These are phyloP conservation scores for Plasmodium fragile DNA, from an alignment of 169 alveolate species.

Conservation along the genomic window DNA sequence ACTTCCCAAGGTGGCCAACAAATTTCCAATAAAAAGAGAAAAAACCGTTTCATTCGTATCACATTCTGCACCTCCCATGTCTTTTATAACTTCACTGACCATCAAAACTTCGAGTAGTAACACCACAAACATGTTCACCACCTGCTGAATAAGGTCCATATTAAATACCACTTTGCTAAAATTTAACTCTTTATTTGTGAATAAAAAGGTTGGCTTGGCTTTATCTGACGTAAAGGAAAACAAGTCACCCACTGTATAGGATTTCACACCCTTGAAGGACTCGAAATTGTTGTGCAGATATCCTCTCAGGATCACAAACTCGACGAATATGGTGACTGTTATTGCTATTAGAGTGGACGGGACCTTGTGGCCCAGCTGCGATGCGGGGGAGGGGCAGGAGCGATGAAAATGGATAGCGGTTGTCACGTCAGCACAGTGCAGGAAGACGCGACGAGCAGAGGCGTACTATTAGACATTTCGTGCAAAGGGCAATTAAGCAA, in stretches of 20 bases:
- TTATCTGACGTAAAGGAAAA: conserved; percentile 81
- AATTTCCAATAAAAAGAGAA: conserved; percentile 84
- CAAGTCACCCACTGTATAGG: conserved; percentile 84
- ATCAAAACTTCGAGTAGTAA: conserved; percentile 83
- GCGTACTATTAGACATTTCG: not conserved
- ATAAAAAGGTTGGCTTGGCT: conserved; percentile 79
- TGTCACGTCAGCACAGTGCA: not conserved
- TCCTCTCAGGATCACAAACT: conserved; percentile 41
- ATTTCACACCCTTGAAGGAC: conserved; percentile 76
- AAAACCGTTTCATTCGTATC: conserved; percentile 85
- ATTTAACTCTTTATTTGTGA: conserved; percentile 56
- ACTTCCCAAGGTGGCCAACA: conserved; percentile 83
- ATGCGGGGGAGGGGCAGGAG: not conserved
- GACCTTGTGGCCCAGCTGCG: conserved; percentile 61
- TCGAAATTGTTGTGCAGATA: conserved; percentile 64
- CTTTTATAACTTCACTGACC: conserved; percentile 86
- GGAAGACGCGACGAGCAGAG: too few relatives aligned
- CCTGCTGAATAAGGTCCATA: conserved; percentile 76
- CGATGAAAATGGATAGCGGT: not conserved
- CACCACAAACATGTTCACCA: conserved; percentile 78
- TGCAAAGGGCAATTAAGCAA: not conserved
- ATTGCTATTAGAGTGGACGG: conserved; percentile 85
- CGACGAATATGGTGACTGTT: conserved; percentile 79
- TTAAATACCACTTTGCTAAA: conserved; percentile 76
- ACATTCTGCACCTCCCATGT: conserved; percentile 83